Percentiles rank a stretch among this genome's conserved stretches.
phyloP scores from a whole-genome alignment of 106 monocot genomes.

The Dendrobium nobile region DNA sequence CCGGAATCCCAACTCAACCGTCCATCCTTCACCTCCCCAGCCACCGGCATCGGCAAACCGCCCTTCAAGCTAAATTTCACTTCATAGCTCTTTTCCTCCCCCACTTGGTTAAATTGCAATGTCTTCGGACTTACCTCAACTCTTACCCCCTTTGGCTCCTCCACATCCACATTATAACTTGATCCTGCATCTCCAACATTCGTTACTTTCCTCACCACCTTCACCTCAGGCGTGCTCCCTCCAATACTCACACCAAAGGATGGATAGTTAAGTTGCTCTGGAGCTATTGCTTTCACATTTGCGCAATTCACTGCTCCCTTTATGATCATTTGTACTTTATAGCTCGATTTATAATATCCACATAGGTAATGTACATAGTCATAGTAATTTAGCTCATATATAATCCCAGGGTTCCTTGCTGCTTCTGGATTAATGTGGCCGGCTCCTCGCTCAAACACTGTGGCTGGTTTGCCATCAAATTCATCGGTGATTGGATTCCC shows the following conservation, averaged over 20 bases:
- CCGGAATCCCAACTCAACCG: conserved; percentile 17
- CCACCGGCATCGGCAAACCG: neutral
- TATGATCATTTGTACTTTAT: neutral
- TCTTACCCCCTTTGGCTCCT: conserved; percentile 3
- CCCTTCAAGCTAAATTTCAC: conserved; percentile 3
- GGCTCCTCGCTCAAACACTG: conserved; percentile 29
- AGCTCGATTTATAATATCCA: neutral
- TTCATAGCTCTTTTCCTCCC: neutral
- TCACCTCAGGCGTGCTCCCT: neutral
- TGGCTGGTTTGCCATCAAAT: conserved; percentile 11
- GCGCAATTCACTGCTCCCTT: neutral
- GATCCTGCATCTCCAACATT: conserved; percentile 5
- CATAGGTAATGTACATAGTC: conserved; percentile 39
- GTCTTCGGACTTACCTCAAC: conserved; percentile 2
- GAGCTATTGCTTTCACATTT: neutral
- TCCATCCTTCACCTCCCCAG: conserved; percentile 4
- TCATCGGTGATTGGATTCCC: conserved; percentile 16
- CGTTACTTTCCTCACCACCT: conserved; percentile 5
- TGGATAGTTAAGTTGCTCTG: conserved; percentile 15
- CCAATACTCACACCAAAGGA: neutral
- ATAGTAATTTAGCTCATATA: conserved; percentile 21
- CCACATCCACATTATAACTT: neutral
- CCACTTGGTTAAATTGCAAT: neutral
- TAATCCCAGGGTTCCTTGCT: conserved; percentile 30
- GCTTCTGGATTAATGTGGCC: conserved; percentile 29